These are phyloP conservation scores for Colletotrichum sp. DNA, from an alignment of 2,329 filamentous ascomycete genomes.

Conservation along the genomic window DNA sequence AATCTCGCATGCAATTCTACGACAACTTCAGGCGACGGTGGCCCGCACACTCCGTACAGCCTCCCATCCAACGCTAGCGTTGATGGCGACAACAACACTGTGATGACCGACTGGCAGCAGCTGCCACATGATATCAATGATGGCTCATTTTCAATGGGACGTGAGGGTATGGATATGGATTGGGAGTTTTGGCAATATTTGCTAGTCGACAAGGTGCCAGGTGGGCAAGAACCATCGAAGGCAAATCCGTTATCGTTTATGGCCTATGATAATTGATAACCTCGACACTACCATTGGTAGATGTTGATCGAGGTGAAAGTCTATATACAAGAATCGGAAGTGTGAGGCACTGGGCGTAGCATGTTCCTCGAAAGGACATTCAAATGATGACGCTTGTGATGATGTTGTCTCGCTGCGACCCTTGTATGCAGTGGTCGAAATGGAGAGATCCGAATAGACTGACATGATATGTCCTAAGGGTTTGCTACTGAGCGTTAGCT, in stretches of 20 bases:
- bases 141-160: not conserved
- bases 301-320: not conserved
- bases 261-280: not conserved
- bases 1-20: not conserved
- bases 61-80: not conserved
- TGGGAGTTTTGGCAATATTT: not conserved
- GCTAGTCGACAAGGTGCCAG: not conserved
- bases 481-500: not conserved
- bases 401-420: not conserved
- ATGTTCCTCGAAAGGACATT: not conserved
- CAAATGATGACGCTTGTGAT: not conserved
- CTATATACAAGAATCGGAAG: not conserved
- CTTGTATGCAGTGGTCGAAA: not conserved
- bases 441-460: not conserved
- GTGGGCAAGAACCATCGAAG: not conserved
- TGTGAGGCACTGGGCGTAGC: not conserved
- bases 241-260: not conserved
- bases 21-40: not conserved
- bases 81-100: not conserved
- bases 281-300: not conserved
- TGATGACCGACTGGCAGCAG: not conserved
- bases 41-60: not conserved
- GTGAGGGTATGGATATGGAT: not conserved
- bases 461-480: accelerated
- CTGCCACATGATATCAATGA: not conserved